Evolutionary conservation across 2,329 filamentous ascomycete species (phyloP).

Genomic region (Alternaria sp.): DNA sequence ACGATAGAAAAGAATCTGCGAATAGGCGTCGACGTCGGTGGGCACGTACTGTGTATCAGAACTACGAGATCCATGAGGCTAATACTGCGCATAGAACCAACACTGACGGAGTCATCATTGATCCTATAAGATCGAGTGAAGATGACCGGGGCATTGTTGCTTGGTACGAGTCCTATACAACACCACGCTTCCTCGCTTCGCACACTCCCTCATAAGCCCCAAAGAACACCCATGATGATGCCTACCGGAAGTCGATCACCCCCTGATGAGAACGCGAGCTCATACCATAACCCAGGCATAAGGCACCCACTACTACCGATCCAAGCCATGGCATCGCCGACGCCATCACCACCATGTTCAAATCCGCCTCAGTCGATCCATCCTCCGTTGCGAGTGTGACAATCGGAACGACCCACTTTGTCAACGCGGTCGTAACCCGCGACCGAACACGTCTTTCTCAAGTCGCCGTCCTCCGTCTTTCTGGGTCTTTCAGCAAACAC

Average conservation of each 20-base stretch:
- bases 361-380: slow-evolving; percentile 38
- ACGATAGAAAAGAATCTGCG: slow-evolving; percentile 35
- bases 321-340: slow-evolving; percentile 47
- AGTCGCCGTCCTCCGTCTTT: slow-evolving; percentile 61
- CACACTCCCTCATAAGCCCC: background rate
- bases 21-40: slow-evolving; percentile 55
- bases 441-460: slow-evolving; percentile 57
- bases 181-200: background rate
- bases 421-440: slow-evolving; percentile 60
- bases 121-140: slow-evolving; percentile 37
- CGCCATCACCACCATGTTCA: slow-evolving; percentile 47
- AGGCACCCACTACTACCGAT: slow-evolving; percentile 47
- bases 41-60: slow-evolving; percentile 28
- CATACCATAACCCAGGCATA: slow-evolving; percentile 37
- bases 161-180: slow-evolving; percentile 32
- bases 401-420: slow-evolving; percentile 61
- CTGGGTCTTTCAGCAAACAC: slow-evolving; percentile 56
- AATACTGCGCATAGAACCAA: slow-evolving; percentile 37
- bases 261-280: background rate
- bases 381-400: slow-evolving; percentile 53
- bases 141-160: slow-evolving; percentile 41
- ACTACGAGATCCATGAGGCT: background rate
- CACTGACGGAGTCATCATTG: slow-evolving; percentile 47
- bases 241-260: background rate
- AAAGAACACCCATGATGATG: background rate